Evolutionary conservation across 495 filamentous ascomycete genomes (phyloP).

Genomic region (Talaromyces ruber): DNA sequence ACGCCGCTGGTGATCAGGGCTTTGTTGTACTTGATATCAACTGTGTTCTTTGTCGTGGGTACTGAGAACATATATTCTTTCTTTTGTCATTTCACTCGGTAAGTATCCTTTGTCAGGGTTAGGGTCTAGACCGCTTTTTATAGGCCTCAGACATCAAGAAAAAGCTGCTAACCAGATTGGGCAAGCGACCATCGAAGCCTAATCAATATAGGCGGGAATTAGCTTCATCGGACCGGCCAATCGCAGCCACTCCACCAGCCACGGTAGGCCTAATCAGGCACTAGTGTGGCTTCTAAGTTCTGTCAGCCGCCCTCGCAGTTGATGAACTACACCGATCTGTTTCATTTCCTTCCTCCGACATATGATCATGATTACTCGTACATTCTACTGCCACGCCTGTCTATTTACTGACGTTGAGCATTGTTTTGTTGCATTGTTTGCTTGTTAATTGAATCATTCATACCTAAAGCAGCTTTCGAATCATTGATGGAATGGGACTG

Average conservation of each 20-base stretch:
- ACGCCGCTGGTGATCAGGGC: neutral
- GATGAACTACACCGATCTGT: neutral
- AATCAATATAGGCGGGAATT: neutral
- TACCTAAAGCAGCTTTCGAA: neutral
- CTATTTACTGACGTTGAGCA: neutral
- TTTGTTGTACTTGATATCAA: neutral
- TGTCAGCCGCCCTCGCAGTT: neutral
- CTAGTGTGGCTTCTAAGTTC: neutral
- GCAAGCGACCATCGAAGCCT: neutral
- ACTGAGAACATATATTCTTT: too few relatives aligned
- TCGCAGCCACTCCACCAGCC: neutral
- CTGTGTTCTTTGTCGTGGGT: too few relatives aligned
- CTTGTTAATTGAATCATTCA: neutral
- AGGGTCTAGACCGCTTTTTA: too few relatives aligned
- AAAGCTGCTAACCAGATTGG: neutral
- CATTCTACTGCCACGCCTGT: neutral
- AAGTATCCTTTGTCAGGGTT: too few relatives aligned
- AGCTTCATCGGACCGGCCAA: neutral
- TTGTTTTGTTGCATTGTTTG: neutral
- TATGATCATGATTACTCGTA: neutral
- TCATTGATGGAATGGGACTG: neutral
- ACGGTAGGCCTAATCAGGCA: neutral
- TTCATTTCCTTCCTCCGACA: neutral
- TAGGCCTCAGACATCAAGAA: neutral
- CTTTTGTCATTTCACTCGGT: too few relatives aligned